phyloP scores from a whole-genome alignment of 805 yeast genomes.

The Saccharomycopsis selenospora region DNA sequence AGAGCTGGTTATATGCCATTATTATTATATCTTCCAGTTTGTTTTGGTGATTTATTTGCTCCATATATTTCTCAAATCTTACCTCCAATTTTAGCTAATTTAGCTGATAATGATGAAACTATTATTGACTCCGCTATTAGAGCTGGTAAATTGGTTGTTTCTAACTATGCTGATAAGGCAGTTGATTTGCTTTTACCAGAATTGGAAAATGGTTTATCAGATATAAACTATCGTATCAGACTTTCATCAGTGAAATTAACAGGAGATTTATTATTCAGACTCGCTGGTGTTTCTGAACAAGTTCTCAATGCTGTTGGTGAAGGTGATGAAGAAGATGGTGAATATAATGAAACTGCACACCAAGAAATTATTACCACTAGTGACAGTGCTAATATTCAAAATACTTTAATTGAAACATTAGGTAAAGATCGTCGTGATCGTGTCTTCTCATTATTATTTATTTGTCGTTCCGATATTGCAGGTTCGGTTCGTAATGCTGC shows the following conservation, averaged over 20 bases:
- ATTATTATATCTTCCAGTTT: slow-evolving; percentile 82
- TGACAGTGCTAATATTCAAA: slow-evolving; percentile 42
- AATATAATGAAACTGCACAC: slow-evolving; percentile 28
- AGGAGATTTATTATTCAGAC: slow-evolving; percentile 90
- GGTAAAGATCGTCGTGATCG: slow-evolving; percentile 88
- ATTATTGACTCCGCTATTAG: slow-evolving; percentile 85
- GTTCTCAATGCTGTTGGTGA: slow-evolving; percentile 54
- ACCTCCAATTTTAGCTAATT: slow-evolving; percentile 85
- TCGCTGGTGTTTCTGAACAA: slow-evolving; percentile 81
- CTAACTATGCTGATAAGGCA: slow-evolving; percentile 86
- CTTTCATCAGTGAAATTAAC: slow-evolving; percentile 90
- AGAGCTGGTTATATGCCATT: slow-evolving; percentile 93
- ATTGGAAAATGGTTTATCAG: slow-evolving; percentile 82
- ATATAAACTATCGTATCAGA: slow-evolving; percentile 77
- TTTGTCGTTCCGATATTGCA: slow-evolving; percentile 88
- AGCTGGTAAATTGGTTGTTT: slow-evolving; percentile 87
- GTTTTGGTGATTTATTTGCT: slow-evolving; percentile 86
- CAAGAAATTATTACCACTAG: slow-evolving; percentile 7
- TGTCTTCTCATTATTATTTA: slow-evolving; percentile 75
- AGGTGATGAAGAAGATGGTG: slow-evolving; percentile 38
- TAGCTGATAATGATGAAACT: slow-evolving; percentile 83
- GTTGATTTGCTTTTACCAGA: slow-evolving; percentile 92
- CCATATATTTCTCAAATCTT: slow-evolving; percentile 81
- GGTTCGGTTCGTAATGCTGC: slow-evolving; percentile 85
- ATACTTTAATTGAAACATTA: slow-evolving; percentile 64